Evolutionary conservation across 495 filamentous ascomycete genomes (phyloP), one percentile per base, ranked within the genome.

Genomic region (Xylaria longipes): DNA sequence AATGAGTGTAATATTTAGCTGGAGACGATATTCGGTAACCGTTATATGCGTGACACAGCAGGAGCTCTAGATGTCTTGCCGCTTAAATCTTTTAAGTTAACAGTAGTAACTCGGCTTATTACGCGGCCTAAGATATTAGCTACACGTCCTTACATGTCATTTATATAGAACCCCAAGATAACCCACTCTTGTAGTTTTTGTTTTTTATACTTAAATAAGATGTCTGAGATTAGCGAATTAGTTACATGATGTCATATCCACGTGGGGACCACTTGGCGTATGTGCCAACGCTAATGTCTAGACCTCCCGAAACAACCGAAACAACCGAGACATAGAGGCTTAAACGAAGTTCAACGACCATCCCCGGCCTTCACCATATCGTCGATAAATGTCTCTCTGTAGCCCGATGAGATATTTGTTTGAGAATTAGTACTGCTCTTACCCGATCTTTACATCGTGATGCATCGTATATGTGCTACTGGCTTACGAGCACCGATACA

Each of bases 161-260:
- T n/a, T n/a, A n/a, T n/a, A n/a, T n/a, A n/a, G n/a, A n/a, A n/a
- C n/a, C n/a, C n/a, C n/a, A n/a, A n/a, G n/a, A n/a, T n/a, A n/a
- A n/a, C n/a, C n/a, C 35, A 37, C 35, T 37, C 35, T 37, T 8
- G 1, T 37, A 37, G 7, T 37, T 37, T 37, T 1, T 4, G n/a
- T n/a, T n/a, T n/a, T n/a, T n/a, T n/a, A n/a, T n/a, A n/a, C n/a
- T n/a, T n/a, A n/a, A n/a, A n/a, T n/a, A n/a, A n/a, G n/a, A 37
- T 37, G 8, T 37, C 35, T 37, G 8, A 37, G 35, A 37, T 37
- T 37, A 37, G 35, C 35, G 35, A 37, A n/a, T n/a, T n/a, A 46
- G n/a, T 22, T 50, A 50, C 46, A 29, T 56, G 52, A 56, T 29
- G 52, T 56, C 27, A 58, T 35, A 58, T 20, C 56, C 31, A 58